These are phyloP conservation scores for Ricinus communis DNA, from an alignment of 345 rosid genomes.

Conservation along the genomic window DNA sequence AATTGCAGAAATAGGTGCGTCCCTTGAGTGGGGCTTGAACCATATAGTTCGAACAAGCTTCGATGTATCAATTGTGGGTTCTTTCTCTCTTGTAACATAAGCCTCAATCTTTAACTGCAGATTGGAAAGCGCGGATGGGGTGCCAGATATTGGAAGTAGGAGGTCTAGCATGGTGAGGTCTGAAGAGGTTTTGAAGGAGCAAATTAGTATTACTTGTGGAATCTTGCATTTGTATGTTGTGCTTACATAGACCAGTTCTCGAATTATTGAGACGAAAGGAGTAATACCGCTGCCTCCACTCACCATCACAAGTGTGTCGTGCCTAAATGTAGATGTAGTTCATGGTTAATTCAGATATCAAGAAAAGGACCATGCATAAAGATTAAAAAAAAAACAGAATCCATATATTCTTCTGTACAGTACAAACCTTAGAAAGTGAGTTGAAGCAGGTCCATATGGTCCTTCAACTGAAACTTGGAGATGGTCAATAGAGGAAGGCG, in stretches of 20 bases:
- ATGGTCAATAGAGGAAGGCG: slow-evolving; percentile 45
- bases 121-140: slow-evolving; percentile 34
- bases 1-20: slow-evolving; percentile 52
- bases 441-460: slow-evolving; percentile 82
- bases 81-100: slow-evolving; percentile 65
- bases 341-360: neutral
- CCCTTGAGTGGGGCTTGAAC: slow-evolving; percentile 60
- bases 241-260: slow-evolving; percentile 51
- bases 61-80: slow-evolving; percentile 9
- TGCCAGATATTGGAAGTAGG: slow-evolving; percentile 51
- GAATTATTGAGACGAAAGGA: slow-evolving; percentile 71
- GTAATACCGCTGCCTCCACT: slow-evolving; percentile 94
- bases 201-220: slow-evolving; percentile 51
- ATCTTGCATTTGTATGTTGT: slow-evolving; percentile 31
- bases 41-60: slow-evolving; percentile 35
- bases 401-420: neutral
- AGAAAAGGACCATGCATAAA: neutral
- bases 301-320: slow-evolving; percentile 58
- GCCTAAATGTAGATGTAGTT: neutral
- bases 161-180: slow-evolving; percentile 70
- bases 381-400: neutral
- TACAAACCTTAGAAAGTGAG: slow-evolving; percentile 64
- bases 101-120: slow-evolving; percentile 57
- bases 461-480: slow-evolving; percentile 73
- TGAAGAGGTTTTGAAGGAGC: slow-evolving; percentile 54